Evolutionary conservation across 2,329 filamentous ascomycete genomes (phyloP).

Genomic region (Ophiostoma montium): DNA sequence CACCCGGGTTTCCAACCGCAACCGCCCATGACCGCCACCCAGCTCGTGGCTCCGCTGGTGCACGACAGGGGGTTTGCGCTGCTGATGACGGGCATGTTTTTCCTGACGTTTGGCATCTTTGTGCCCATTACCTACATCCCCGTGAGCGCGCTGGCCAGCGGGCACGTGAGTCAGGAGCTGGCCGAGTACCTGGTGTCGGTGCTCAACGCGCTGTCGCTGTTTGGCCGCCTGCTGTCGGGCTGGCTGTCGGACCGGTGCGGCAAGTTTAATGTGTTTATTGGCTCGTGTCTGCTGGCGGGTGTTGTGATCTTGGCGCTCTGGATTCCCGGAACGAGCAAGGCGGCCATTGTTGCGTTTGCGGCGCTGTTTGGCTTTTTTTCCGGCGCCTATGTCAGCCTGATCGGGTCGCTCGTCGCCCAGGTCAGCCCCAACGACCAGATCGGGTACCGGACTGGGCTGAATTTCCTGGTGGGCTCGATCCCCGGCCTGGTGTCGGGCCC

Average conservation of each 20-base stretch:
- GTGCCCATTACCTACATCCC: conserved; percentile 17
- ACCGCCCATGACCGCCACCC: background rate
- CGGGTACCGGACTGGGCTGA: conserved; percentile 37
- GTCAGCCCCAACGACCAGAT: conserved; percentile 41
- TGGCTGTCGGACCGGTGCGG: conserved; percentile 23
- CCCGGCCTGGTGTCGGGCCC: conserved; percentile 37
- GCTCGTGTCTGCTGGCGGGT: conserved; percentile 29
- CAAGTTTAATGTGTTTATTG: conserved; percentile 28
- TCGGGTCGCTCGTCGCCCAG: conserved; percentile 28
- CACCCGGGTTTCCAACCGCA: conserved; percentile 1
- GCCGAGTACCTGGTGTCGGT: conserved; percentile 16
- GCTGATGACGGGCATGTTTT: conserved; percentile 13
- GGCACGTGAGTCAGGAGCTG: conserved; percentile 12
- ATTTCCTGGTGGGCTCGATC: conserved; percentile 36
- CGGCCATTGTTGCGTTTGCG: conserved; percentile 24
- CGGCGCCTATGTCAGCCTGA: conserved; percentile 24
- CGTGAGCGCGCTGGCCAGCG: conserved; percentile 13
- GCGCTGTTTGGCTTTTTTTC: conserved; percentile 28
- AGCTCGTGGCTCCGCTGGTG: conserved; percentile 13
- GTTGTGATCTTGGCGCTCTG: conserved; percentile 28
- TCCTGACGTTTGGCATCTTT: conserved; percentile 17
- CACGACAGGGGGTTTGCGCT: conserved; percentile 12
- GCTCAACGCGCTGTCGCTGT: conserved; percentile 20
- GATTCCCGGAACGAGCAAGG: conserved; percentile 21
- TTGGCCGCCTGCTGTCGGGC: conserved; percentile 20